These are phyloP conservation scores for Pseudocercospora musae DNA, from an alignment of 2,329 filamentous ascomycete species.

Conservation along the genomic window DNA sequence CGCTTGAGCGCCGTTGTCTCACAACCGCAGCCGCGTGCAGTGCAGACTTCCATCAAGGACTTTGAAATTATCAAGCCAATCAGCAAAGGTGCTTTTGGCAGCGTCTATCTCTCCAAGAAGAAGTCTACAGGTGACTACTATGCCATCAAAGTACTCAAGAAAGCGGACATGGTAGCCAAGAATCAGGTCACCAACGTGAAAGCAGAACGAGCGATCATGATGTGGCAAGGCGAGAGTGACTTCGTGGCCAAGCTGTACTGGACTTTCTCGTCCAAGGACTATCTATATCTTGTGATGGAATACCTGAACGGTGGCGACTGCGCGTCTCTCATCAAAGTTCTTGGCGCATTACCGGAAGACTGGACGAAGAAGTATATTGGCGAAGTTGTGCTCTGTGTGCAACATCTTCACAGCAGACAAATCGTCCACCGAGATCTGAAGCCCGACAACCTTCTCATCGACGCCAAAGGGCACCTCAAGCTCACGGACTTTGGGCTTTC, in stretches of 20 bases:
- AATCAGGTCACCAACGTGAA: conserved; percentile 99
- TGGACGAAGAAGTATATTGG: conserved; percentile 98
- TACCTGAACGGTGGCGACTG: conserved; percentile 97
- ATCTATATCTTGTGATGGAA: conserved; percentile 98
- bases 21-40: conserved; percentile 80
- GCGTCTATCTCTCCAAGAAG: conserved; percentile 97
- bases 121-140: conserved; percentile 98
- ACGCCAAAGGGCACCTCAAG: conserved; percentile 94
- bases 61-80: conserved; percentile 99
- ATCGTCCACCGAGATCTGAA: conserved; percentile 97
- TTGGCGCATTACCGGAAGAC: conserved; percentile 88
- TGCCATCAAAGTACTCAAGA: conserved; percentile 97
- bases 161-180: conserved; percentile 99
- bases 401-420: conserved; percentile 88
- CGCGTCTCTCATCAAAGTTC: conserved; percentile 89
- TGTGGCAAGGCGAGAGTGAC: conserved; percentile 99
- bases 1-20: conserved; percentile 71
- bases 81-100: conserved; percentile 97
- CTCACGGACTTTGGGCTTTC: conserved; percentile 96
- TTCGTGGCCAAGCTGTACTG: conserved; percentile 99
- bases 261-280: conserved; percentile 99
- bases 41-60: conserved; percentile 95
- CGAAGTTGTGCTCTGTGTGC: conserved; percentile 93
- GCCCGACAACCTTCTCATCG: conserved; percentile 94
- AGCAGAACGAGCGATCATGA: conserved; percentile 98